These are phyloP conservation scores for Lablab purpureus DNA, from an alignment of 306 rosid genomes.

Conservation along the genomic window DNA sequence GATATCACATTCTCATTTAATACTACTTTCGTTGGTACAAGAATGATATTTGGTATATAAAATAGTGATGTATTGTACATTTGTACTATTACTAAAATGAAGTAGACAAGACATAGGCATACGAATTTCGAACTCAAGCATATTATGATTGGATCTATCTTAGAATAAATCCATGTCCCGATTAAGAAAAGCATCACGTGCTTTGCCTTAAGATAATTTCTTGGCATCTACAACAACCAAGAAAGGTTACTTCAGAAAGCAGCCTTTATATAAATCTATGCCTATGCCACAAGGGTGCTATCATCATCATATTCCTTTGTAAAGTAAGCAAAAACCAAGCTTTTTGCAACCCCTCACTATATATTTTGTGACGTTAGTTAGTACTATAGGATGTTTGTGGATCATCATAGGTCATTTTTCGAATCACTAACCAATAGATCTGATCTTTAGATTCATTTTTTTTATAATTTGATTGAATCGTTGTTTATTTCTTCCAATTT, in stretches of 20 bases:
- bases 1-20: too few relatives aligned
- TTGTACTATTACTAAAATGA: too few relatives aligned
- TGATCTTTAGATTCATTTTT: neutral
- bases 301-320: constrained; percentile 28
- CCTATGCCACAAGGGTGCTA: constrained; percentile 39
- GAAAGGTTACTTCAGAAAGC: constrained; percentile 25
- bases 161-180: neutral
- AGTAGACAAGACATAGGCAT: neutral
- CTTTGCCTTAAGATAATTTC: constrained; percentile 35
- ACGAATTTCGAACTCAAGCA: neutral
- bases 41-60: too few relatives aligned
- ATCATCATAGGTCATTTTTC: neutral
- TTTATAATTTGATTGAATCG: neutral
- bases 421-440: neutral
- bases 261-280: constrained; percentile 1
- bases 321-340: neutral
- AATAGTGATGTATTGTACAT: too few relatives aligned
- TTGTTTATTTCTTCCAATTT: constrained; percentile 1
- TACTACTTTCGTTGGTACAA: too few relatives aligned
- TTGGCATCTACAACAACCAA: constrained; percentile 38
- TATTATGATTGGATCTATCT: neutral
- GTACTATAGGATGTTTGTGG: neutral
- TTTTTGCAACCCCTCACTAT: neutral
- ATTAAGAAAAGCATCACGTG: constrained; percentile 34
- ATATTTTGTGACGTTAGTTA: neutral